Conservation (phyloP, 192 early-diverging fungal species). For the Podila verticillata region DNA sequence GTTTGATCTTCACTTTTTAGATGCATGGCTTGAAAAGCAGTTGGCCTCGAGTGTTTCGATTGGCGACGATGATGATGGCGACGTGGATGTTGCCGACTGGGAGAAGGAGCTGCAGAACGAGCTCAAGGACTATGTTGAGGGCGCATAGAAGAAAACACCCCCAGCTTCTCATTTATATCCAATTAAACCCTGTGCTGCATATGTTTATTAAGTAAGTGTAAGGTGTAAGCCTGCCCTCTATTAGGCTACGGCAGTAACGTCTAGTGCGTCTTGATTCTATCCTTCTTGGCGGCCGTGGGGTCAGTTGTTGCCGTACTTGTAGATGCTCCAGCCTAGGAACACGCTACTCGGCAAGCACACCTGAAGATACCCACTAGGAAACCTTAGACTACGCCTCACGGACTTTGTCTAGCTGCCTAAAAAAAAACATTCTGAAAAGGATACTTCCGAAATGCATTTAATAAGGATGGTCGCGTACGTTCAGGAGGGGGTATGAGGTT, state of each 20-base stretch:
- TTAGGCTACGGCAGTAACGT: too few relatives aligned
- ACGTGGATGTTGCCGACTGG: slow-evolving; percentile 55
- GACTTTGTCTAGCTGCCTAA: too few relatives aligned
- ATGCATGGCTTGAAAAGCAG: slow-evolving; percentile 55
- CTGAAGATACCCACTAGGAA: too few relatives aligned
- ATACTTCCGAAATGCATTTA: slow-evolving; percentile 11
- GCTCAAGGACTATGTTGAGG: slow-evolving; percentile 52
- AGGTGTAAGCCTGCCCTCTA: too few relatives aligned
- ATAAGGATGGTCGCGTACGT: not conserved
- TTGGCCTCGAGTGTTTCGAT: slow-evolving; percentile 34
- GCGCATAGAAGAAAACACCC: not conserved
- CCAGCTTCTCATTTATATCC: not conserved
- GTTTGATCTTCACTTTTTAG: slow-evolving; percentile 17
- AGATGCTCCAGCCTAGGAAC: slow-evolving; percentile 49
- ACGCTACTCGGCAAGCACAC: slow-evolving; percentile 38
- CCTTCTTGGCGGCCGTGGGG: not conserved
- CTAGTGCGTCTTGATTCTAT: slow-evolving; percentile 34
- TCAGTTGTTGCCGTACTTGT: slow-evolving; percentile 43
- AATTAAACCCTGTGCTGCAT: not conserved
- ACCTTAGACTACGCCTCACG: not conserved
- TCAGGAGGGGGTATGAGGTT: not conserved
- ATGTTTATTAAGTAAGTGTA: too few relatives aligned
- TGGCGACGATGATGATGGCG: slow-evolving; percentile 38
- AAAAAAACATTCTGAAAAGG: not conserved
- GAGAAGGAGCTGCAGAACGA: slow-evolving; percentile 56